Conservation (phyloP, 345 rosid genomes). For the Corymbia maculata region DNA sequence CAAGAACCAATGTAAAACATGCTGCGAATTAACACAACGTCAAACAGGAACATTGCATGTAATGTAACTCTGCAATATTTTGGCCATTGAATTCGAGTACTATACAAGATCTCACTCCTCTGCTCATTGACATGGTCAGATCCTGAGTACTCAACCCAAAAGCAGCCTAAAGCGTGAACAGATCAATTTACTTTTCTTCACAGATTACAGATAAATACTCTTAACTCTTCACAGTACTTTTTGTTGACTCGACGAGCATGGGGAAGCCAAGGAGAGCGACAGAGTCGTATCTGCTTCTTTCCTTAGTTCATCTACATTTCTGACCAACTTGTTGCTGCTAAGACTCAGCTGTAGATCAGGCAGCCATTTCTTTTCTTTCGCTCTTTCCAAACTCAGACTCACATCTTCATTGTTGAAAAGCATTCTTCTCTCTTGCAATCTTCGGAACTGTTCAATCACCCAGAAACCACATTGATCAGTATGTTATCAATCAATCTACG, state of each 20-base stretch:
- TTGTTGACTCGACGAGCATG: neutral
- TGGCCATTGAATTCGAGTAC: neutral
- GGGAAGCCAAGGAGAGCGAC: constrained; percentile 6
- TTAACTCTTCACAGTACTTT: neutral
- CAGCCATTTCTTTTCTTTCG: neutral
- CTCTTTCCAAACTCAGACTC: neutral
- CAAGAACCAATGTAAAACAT: neutral
- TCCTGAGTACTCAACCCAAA: constrained; percentile 22
- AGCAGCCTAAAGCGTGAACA: neutral
- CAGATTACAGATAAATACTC: neutral
- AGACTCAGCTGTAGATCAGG: constrained; percentile 15
- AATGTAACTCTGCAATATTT: neutral
- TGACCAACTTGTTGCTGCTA: neutral
- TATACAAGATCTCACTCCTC: constrained; percentile 23
- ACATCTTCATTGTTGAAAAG: neutral
- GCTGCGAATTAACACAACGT: neutral
- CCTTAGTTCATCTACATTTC: neutral
- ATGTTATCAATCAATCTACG: neutral
- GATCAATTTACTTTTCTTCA: neutral
- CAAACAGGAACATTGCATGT: neutral
- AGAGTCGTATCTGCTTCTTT: constrained; percentile 14
- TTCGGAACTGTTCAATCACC: neutral
- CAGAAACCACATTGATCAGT: neutral
- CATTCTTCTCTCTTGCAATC: neutral
- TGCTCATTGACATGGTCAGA: constrained; percentile 19